phyloP scores from a whole-genome alignment of 257 asterid genomes.

The Capsicum baccatum region DNA sequence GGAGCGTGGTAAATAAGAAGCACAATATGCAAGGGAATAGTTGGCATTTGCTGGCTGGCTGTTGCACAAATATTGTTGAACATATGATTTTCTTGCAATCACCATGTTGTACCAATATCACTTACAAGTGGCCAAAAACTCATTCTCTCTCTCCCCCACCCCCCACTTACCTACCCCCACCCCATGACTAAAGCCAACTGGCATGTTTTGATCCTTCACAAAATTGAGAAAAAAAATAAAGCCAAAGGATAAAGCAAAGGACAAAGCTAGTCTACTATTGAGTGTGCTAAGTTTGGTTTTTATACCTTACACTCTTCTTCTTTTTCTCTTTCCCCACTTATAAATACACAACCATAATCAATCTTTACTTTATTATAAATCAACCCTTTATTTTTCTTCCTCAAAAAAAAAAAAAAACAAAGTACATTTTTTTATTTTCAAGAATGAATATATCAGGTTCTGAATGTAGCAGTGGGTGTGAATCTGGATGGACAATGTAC shows the following conservation, averaged over 20 bases:
- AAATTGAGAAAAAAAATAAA: conserved; percentile 47
- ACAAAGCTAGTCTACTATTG: conserved; percentile 65
- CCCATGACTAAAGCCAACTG: conserved; percentile 58
- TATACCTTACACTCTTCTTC: conserved; percentile 28
- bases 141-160: neutral
- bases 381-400: neutral
- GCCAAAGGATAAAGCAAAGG: conserved; percentile 58
- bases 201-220: conserved; percentile 70
- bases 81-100: conserved; percentile 30
- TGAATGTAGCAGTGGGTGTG: conserved; percentile 79
- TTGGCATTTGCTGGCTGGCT: conserved; percentile 33
- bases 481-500: conserved; percentile 94
- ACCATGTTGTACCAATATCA: conserved; percentile 47
- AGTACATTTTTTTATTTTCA: neutral
- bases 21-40: conserved; percentile 17
- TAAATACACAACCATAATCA: conserved; percentile 38
- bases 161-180: conserved; percentile 17
- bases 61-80: conserved; percentile 33
- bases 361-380: neutral
- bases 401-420: neutral
- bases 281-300: conserved; percentile 54
- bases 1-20: neutral
- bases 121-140: conserved; percentile 38
- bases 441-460: conserved; percentile 70
- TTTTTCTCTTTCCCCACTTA: conserved; percentile 39